phyloP scores from a whole-genome alignment of 108 stramenopile genomes.

The Skeletonema menzelii region DNA sequence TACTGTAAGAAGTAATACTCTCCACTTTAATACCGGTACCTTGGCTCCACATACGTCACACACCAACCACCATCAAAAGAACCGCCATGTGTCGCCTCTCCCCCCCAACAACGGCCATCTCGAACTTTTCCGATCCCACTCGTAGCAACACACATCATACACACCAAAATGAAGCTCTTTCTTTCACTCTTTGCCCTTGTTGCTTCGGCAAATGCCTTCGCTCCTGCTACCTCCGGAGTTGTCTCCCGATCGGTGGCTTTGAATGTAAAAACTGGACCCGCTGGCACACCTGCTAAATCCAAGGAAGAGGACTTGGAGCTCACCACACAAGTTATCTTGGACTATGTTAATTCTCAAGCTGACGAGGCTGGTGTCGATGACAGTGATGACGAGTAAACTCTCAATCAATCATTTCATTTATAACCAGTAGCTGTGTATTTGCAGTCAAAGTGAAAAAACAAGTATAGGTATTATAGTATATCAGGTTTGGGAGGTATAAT shows the following conservation, averaged over 20 bases:
- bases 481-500: neutral
- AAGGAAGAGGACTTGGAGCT: conserved; percentile 32
- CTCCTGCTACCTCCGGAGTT: neutral
- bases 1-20: neutral
- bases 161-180: conserved; percentile 17
- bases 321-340: conserved; percentile 21
- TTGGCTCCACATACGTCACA: neutral
- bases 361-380: conserved; percentile 13
- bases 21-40: neutral
- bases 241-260: neutral
- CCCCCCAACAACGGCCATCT: neutral
- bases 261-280: conserved; percentile 1
- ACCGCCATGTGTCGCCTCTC: neutral
- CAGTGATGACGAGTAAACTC: conserved; percentile 12
- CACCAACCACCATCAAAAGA: neutral
- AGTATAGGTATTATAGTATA: neutral
- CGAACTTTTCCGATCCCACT: neutral
- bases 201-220: conserved; percentile 7
- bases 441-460: neutral
- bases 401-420: neutral
- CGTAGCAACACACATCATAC: neutral
- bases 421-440: neutral
- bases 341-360: conserved; percentile 10
- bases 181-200: conserved; percentile 15
- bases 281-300: conserved; percentile 9